Conservation (phyloP, 2,329 filamentous ascomycete species). For the Penicillium sp. region DNA sequence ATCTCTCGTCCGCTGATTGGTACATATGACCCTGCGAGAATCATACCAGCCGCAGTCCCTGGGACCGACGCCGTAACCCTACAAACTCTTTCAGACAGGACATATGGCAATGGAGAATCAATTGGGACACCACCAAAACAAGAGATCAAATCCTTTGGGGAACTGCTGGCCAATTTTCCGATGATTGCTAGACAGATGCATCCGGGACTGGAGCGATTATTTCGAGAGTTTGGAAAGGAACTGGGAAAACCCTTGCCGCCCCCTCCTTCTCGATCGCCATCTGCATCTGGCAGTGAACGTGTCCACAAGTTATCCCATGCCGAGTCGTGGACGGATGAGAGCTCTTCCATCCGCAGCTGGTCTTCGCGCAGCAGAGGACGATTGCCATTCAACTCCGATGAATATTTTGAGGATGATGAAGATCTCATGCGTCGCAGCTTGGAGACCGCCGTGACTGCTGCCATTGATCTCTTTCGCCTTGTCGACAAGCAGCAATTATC, state of each 20-base stretch:
- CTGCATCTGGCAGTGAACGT: conserved; percentile 53
- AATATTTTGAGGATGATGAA: conserved; percentile 85
- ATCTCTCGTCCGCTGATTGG: conserved; percentile 88
- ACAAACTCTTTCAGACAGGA: conserved; percentile 24
- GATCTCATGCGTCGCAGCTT: conserved; percentile 83
- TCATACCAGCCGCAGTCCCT: conserved; percentile 63
- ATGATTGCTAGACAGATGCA: conserved; percentile 98
- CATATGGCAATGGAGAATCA: conserved; percentile 31
- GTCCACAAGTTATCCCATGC: conserved; percentile 24
- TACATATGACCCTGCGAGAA: conserved; percentile 71
- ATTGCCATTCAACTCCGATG: conserved; percentile 58
- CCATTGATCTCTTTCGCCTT: conserved; percentile 91
- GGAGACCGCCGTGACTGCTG: conserved; percentile 87
- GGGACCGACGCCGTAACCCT: conserved; percentile 38
- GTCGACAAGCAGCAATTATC: conserved; percentile 96
- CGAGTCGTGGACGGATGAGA: conserved; percentile 41
- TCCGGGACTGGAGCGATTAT: conserved; percentile 80
- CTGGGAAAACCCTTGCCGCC: conserved; percentile 82
- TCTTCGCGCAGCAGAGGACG: conserved; percentile 36
- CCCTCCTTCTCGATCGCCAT: conserved; percentile 55
- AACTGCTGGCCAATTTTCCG: conserved; percentile 86
- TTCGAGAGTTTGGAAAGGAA: conserved; percentile 82
- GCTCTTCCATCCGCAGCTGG: conserved; percentile 35
- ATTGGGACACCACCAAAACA: conserved; percentile 63
- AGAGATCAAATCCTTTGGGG: conserved; percentile 85